phyloP scores from a whole-genome alignment of 2,329 filamentous ascomycete species.

The Lojkania enalia region DNA sequence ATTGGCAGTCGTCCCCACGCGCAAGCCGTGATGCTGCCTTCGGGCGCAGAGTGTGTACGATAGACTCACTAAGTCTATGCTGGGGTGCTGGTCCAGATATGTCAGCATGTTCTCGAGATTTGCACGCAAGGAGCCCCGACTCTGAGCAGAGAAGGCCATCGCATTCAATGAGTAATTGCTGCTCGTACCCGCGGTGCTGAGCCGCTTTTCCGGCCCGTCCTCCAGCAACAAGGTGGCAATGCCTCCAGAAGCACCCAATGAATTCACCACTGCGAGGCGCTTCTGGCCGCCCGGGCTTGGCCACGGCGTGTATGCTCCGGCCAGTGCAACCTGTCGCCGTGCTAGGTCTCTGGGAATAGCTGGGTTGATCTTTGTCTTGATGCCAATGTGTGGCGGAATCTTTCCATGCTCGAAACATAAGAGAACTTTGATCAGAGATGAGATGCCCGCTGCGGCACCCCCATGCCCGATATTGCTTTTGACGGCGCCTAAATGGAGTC shows the following conservation, averaged over 20 bases:
- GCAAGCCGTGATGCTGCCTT: too few relatives aligned
- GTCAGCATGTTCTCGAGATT: too few relatives aligned
- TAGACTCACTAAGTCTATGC: too few relatives aligned
- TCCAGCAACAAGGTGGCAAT: constrained; percentile 49
- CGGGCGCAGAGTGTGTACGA: too few relatives aligned
- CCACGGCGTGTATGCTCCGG: constrained; percentile 54
- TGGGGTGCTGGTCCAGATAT: too few relatives aligned
- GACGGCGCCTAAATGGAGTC: constrained; percentile 29
- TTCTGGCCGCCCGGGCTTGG: constrained; percentile 27
- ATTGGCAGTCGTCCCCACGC: too few relatives aligned
- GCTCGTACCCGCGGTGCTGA: too few relatives aligned
- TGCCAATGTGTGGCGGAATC: constrained; percentile 66
- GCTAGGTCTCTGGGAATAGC: constrained; percentile 61
- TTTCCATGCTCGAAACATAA: constrained; percentile 37
- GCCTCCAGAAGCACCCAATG: constrained; percentile 64
- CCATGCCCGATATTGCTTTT: constrained; percentile 43
- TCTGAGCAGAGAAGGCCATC: too few relatives aligned
- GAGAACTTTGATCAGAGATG: constrained; percentile 38
- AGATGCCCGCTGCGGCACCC: constrained; percentile 38
- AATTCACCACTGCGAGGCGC: constrained; percentile 53
- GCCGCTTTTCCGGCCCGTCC: constrained; percentile 21
- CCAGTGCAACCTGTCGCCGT: constrained; percentile 62
- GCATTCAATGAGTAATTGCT: too few relatives aligned
- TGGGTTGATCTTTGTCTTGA: constrained; percentile 66
- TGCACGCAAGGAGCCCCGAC: too few relatives aligned